These are phyloP conservation scores for Gardenia jasminoides DNA, from an alignment of 257 asterid species.

Conservation along the genomic window DNA sequence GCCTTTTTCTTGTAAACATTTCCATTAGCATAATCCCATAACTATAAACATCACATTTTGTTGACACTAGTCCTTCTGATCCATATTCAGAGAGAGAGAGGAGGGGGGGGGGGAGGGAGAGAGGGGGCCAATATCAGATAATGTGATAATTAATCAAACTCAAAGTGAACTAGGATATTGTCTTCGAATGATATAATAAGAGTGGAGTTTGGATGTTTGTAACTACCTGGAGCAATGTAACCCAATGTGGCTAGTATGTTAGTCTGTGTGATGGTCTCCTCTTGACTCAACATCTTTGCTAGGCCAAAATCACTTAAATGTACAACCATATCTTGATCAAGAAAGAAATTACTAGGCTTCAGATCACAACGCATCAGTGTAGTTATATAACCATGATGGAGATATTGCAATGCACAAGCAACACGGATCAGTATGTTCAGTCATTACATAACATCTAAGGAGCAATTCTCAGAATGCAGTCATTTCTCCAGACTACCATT, in stretches of 20 bases:
- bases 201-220: background rate
- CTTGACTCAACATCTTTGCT: background rate
- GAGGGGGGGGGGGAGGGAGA: too few relatives aligned
- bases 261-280: background rate
- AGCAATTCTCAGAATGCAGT: background rate
- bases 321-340: conserved; percentile 4
- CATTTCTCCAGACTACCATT: background rate
- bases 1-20: background rate
- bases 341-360: background rate
- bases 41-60: background rate
- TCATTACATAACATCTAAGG: background rate
- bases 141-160: too few relatives aligned
- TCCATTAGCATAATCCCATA: background rate
- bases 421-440: background rate
- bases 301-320: background rate
- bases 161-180: too few relatives aligned
- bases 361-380: background rate
- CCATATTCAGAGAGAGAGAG: background rate
- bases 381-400: background rate
- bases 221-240: background rate
- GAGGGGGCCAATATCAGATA: too few relatives aligned
- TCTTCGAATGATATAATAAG: too few relatives aligned
- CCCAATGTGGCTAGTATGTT: background rate
- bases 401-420: background rate
- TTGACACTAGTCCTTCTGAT: background rate